Evolutionary conservation across 495 filamentous ascomycete genomes (phyloP).

Genomic region (Evansstolkia leycettana): DNA sequence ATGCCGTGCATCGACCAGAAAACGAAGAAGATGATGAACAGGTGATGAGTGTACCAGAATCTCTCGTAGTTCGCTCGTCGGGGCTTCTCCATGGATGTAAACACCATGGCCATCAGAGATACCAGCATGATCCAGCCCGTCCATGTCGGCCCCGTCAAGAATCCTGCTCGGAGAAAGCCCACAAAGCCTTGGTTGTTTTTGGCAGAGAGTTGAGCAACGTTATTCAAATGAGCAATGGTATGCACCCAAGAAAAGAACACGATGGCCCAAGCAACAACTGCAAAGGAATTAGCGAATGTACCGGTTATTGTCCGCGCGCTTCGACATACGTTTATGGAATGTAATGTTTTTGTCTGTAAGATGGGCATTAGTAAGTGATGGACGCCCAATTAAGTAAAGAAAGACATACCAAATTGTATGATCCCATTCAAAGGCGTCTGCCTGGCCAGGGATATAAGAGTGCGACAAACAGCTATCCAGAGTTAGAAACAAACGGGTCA

Average conservation of each 20-base stretch:
- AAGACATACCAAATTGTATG: slow-evolving; percentile 48
- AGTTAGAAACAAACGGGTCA: slow-evolving; percentile 5
- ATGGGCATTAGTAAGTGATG: slow-evolving; percentile 4
- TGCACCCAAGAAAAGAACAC: slow-evolving; percentile 73
- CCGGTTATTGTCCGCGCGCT: background rate
- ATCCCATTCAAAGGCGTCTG: slow-evolving; percentile 67
- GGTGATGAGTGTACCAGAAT: slow-evolving; percentile 71
- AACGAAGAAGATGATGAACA: slow-evolving; percentile 69
- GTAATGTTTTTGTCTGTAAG: slow-evolving; percentile 60
- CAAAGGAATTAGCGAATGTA: background rate
- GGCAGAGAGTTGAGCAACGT: slow-evolving; percentile 59
- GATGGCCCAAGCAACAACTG: slow-evolving; percentile 63
- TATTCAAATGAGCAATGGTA: slow-evolving; percentile 71
- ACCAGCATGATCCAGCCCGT: slow-evolving; percentile 68
- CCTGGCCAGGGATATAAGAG: slow-evolving; percentile 60
- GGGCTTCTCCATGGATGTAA: slow-evolving; percentile 55
- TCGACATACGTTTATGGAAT: slow-evolving; percentile 50
- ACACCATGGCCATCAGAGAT: slow-evolving; percentile 53
- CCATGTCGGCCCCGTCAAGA: slow-evolving; percentile 66
- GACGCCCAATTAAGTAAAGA: background rate
- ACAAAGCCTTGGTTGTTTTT: slow-evolving; percentile 60
- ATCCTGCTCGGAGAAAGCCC: slow-evolving; percentile 57
- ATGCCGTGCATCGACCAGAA: slow-evolving; percentile 73
- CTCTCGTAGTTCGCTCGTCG: slow-evolving; percentile 62
- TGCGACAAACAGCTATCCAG: slow-evolving; percentile 52